Conservation (phyloP, 139 green algal species). For the Tetradesmus lagerheimii region DNA sequence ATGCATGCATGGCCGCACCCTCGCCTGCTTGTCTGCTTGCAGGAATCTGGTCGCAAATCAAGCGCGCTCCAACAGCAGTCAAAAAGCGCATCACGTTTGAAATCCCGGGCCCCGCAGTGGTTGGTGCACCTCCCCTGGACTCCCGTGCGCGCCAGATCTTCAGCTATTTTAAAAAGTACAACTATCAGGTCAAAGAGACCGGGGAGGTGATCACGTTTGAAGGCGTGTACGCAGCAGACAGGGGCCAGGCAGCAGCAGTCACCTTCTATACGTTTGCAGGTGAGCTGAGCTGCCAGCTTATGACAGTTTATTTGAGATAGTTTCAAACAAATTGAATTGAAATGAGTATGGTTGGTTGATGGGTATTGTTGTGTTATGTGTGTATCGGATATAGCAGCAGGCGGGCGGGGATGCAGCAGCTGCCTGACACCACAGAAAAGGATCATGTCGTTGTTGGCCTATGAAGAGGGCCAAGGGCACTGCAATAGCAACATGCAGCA, state of each 20-base stretch:
- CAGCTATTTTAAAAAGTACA: constrained; percentile 55
- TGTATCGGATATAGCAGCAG: too few relatives aligned
- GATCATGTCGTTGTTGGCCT: too few relatives aligned
- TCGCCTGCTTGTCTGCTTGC: too few relatives aligned
- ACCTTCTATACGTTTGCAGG: constrained; percentile 88
- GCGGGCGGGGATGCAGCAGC: too few relatives aligned
- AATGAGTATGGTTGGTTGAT: too few relatives aligned
- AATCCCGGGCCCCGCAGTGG: constrained; percentile 75
- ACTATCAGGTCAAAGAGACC: constrained; percentile 79
- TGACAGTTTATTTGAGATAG: too few relatives aligned
- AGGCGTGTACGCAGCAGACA: constrained; percentile 82
- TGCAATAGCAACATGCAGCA: too few relatives aligned
- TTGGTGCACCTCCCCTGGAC: constrained; percentile 72
- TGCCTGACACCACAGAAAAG: too few relatives aligned
- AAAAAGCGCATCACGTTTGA: constrained; percentile 85
- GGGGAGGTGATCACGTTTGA: constrained; percentile 93
- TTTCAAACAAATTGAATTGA: too few relatives aligned
- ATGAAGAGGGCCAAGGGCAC: too few relatives aligned
- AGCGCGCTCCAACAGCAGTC: constrained; percentile 86
- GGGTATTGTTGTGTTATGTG: too few relatives aligned
- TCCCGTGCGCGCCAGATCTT: constrained; percentile 78
- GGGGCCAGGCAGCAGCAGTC: constrained; percentile 85
- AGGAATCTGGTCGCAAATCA: constrained; percentile 87
- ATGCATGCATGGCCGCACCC: too few relatives aligned
- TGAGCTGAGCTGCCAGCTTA: constrained; percentile 50